Percentiles rank a stretch among this genome's conserved stretches.
These are phyloP conservation scores for Metrosideros polymorpha DNA, from an alignment of 441 rosid species.

Conservation along the genomic window DNA sequence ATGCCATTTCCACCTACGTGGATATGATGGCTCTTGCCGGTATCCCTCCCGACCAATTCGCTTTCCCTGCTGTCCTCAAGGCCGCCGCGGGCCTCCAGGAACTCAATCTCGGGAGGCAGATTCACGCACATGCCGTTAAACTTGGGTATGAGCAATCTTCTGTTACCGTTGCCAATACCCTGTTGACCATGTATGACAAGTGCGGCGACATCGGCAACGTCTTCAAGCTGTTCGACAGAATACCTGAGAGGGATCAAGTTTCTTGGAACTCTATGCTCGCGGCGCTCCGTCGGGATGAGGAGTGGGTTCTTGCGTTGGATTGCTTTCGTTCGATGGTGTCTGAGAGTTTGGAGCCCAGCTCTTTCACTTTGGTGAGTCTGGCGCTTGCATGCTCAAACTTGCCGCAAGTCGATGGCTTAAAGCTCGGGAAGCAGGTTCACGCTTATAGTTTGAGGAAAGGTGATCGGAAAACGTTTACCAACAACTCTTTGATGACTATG, in stretches of 20 bases:
- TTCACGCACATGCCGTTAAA: constrained; percentile 72
- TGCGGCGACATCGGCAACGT: constrained; percentile 49
- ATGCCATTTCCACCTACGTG: constrained; percentile 52
- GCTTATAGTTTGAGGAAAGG: constrained; percentile 51
- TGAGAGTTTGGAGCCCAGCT: constrained; percentile 54
- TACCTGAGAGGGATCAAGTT: constrained; percentile 60
- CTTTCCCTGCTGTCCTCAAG: constrained; percentile 70
- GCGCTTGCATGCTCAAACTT: constrained; percentile 69
- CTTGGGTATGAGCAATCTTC: constrained; percentile 42
- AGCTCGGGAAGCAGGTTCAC: constrained; percentile 73
- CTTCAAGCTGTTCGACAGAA: constrained; percentile 63
- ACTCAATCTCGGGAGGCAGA: constrained; percentile 49
- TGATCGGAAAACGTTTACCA: constrained; percentile 42
- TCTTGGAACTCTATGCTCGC: constrained; percentile 87
- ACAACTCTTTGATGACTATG: constrained; percentile 73
- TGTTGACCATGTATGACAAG: constrained; percentile 59
- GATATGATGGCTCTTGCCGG: constrained; percentile 39
- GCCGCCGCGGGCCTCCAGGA: constrained; percentile 51
- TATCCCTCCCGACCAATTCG: constrained; percentile 50
- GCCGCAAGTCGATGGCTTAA: constrained; percentile 25
- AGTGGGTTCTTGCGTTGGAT: constrained; percentile 66
- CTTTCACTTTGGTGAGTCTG: constrained; percentile 75
- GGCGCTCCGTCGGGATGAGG: constrained; percentile 46
- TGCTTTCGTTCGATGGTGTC: constrained; percentile 50
- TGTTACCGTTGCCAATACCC: constrained; percentile 55